Evolutionary conservation across 2,329 filamentous ascomycete genomes (phyloP), one percentile per base, ranked within the genome.

Genomic region (Mycosphaerella sp.): DNA sequence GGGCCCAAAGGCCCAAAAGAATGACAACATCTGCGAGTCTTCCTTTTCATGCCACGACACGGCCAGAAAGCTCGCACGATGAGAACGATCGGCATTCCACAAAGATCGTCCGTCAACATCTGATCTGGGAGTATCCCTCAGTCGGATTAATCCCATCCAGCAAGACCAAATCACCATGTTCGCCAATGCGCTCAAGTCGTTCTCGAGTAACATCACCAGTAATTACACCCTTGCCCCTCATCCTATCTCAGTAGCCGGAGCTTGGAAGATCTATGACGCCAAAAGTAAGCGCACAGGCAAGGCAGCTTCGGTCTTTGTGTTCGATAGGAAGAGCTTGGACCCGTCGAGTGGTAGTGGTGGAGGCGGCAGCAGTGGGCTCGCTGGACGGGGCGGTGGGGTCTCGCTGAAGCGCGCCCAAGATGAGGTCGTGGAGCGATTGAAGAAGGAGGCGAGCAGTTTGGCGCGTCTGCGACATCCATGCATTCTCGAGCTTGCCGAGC

Each of bases 241-340:
- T 53, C 80, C 86, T 9, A 85, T 82, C n/a, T 86, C 89, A 45
- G 82, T 82, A 46, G 87, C 90, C 13, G 93, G 93, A 14, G 88
- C 90, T 52, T 98, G 93, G 93, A 95, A 89, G 74, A 93, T 98
- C 64, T 91, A 91, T 77, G 90, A 96, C 73, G 90, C 87, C 53
- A 97, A 95, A 76, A 94, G 94, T 74, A 97, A 96, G 73, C 89
- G 86, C 27, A 95, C 89, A 0, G 88, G 87, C 59, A 95, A 93
- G 68, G 71, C 84, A 6, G 93, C 85, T 49, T 96, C 90, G 13
- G 84, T 97, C 60, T 98, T 97, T 64, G 84, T 97, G 59, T 96
- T 97, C 68, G 93, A 98, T 59, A 85, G 83, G 67, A 95, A 94
- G 71, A 81, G 82, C 0, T 75, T 98, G 49, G 90, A 96, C 52